Evolutionary conservation across 805 yeast species (phyloP).

Genomic region (Lipomyces starkeyi): DNA sequence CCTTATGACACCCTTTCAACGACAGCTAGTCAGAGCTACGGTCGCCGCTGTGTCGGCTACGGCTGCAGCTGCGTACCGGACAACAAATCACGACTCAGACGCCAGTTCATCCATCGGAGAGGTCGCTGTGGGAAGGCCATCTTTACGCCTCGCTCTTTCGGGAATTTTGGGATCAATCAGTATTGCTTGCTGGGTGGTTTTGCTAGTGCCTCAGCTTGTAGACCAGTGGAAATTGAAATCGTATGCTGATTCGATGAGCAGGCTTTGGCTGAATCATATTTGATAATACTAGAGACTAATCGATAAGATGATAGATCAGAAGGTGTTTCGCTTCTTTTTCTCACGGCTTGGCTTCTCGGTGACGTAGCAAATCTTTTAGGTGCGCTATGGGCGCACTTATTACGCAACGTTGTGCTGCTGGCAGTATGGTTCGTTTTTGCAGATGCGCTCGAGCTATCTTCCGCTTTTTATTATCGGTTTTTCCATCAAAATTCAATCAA

Average conservation of each 20-base stretch:
- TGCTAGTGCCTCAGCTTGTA: constrained; percentile 74
- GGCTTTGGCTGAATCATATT: not conserved
- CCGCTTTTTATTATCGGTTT: constrained; percentile 62
- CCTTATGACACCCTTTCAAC: not conserved
- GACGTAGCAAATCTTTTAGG: constrained; percentile 73
- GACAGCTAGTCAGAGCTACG: not conserved
- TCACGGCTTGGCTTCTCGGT: constrained; percentile 73
- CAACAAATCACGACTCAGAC: not conserved
- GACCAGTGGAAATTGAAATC: constrained; percentile 78
- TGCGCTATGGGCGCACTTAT: constrained; percentile 68
- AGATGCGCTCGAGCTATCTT: constrained; percentile 62
- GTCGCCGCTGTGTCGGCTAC: not conserved
- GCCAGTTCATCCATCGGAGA: not conserved
- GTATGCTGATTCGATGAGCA: constrained; percentile 16
- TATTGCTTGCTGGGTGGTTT: constrained; percentile 79
- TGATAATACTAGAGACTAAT: not conserved
- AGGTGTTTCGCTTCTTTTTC: constrained; percentile 73
- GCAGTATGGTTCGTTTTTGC: constrained; percentile 81
- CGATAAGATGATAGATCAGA: constrained; percentile 58
- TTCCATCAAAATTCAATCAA: not conserved
- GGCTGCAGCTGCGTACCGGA: not conserved
- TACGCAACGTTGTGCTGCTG: constrained; percentile 71
- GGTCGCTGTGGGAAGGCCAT: not conserved
- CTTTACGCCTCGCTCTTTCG: constrained; percentile 24
- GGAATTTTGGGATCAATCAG: constrained; percentile 64